Percentiles rank a stretch among this genome's conserved stretches.
Evolutionary conservation across 257 asterid genomes (phyloP).

Genomic region (Salvia rosmarinus): DNA sequence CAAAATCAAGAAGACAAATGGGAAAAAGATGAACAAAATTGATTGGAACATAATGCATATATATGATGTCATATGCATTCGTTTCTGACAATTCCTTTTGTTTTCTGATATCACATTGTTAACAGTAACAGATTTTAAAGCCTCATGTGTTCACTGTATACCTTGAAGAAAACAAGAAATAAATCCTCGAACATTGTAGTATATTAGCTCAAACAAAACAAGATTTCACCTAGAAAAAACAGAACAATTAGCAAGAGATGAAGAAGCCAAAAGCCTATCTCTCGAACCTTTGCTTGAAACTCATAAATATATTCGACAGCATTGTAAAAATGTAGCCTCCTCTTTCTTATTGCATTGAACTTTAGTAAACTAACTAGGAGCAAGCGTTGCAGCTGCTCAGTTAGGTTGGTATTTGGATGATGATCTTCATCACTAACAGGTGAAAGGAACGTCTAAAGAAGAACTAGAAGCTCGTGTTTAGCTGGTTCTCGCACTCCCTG

Average conservation of each 20-base stretch:
- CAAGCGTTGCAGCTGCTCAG: background rate
- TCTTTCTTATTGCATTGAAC: background rate
- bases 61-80: background rate
- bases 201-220: slow-evolving; percentile 16
- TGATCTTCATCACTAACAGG: slow-evolving; percentile 44
- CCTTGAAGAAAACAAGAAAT: slow-evolving; percentile 13
- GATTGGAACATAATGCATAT: background rate
- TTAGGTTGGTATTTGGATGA: slow-evolving; percentile 11
- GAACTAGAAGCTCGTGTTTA: slow-evolving; percentile 73
- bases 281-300: background rate
- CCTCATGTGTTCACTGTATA: too few species aligned
- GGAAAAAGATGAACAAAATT: background rate
- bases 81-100: background rate
- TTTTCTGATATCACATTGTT: background rate
- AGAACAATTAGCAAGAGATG: background rate
- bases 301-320: background rate
- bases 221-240: slow-evolving; percentile 15
- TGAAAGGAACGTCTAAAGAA: slow-evolving; percentile 69
- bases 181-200: background rate
- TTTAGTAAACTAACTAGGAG: background rate
- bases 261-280: slow-evolving; percentile 2
- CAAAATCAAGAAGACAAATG: background rate
- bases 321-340: background rate
- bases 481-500: slow-evolving; percentile 66
- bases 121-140: background rate